phyloP scores from a whole-genome alignment of 140 eudicot species.

The Senecio squalidus region DNA sequence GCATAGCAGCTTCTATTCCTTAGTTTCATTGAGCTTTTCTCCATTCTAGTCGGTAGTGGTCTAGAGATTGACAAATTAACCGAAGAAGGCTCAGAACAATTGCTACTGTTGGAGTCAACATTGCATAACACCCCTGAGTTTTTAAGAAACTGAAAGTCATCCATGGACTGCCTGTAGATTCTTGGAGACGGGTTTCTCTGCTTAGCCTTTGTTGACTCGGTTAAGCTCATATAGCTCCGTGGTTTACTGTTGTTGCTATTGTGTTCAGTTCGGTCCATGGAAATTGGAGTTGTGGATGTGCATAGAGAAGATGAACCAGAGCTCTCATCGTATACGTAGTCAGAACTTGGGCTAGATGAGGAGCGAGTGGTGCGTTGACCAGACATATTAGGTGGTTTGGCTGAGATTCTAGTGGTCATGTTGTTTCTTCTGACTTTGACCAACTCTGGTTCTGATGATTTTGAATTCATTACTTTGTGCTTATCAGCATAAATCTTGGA shows the following conservation, averaged over 20 bases:
- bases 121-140: slow-evolving; percentile 35
- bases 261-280: slow-evolving; percentile 51
- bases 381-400: slow-evolving; percentile 50
- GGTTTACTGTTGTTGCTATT: slow-evolving; percentile 37
- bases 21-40: slow-evolving; percentile 36
- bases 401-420: slow-evolving; percentile 71
- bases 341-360: slow-evolving; percentile 88
- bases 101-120: slow-evolving; percentile 30
- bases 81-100: slow-evolving; percentile 45
- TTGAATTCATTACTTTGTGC: slow-evolving; percentile 16
- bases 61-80: slow-evolving; percentile 49
- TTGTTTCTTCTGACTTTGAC: slow-evolving; percentile 70
- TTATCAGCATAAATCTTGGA: slow-evolving; percentile 28
- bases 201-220: slow-evolving; percentile 86
- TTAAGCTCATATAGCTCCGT: slow-evolving; percentile 75
- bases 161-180: slow-evolving; percentile 59
- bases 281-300: slow-evolving; percentile 73
- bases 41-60: slow-evolving; percentile 44
- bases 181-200: slow-evolving; percentile 53
- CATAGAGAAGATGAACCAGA: slow-evolving; percentile 78
- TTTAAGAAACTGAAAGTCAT: slow-evolving; percentile 60
- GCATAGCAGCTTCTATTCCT: slow-evolving; percentile 36
- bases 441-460: slow-evolving; percentile 42
- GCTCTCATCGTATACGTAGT: slow-evolving; percentile 55
- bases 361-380: slow-evolving; percentile 55